Conservation (phyloP, 768 basidiomycete genomes). For the Cubamyces lactineus region DNA sequence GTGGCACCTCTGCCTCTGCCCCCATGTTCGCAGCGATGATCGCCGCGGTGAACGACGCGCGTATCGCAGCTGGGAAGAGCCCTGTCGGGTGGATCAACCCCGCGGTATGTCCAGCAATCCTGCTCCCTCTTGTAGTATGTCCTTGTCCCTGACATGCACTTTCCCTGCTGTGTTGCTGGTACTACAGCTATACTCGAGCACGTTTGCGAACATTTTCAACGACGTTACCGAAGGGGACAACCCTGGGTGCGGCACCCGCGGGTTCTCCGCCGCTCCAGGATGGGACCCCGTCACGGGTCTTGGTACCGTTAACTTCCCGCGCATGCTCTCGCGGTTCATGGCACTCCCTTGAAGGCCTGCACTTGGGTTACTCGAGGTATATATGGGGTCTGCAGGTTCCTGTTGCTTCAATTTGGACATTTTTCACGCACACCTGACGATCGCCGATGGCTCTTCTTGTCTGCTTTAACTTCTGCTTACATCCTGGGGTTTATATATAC, state of each 20-base stretch:
- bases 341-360: slow-evolving; percentile 9
- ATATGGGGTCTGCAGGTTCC: not conserved
- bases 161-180: too few relatives aligned
- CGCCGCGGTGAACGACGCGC: slow-evolving; percentile 44
- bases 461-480: too few relatives aligned
- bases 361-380: too few relatives aligned
- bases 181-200: slow-evolving; percentile 46
- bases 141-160: too few relatives aligned
- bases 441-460: not conserved
- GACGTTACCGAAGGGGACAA: slow-evolving; percentile 30
- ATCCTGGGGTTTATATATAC: too few relatives aligned
- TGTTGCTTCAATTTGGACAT: not conserved
- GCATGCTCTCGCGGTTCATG: not conserved
- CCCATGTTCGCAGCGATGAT: too few relatives aligned
- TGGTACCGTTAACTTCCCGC: slow-evolving; percentile 32
- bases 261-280: slow-evolving; percentile 32
- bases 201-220: slow-evolving; percentile 42
- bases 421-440: not conserved
- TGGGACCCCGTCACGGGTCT: slow-evolving; percentile 40
- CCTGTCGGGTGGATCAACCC: slow-evolving; percentile 41
- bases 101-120: not conserved
- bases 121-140: too few relatives aligned
- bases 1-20: too few relatives aligned
- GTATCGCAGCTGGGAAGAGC: slow-evolving; percentile 29
- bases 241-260: slow-evolving; percentile 36